Evolutionary conservation across 2,329 filamentous ascomycete genomes (phyloP).

Genomic region (Pleoardoris graminearum): DNA sequence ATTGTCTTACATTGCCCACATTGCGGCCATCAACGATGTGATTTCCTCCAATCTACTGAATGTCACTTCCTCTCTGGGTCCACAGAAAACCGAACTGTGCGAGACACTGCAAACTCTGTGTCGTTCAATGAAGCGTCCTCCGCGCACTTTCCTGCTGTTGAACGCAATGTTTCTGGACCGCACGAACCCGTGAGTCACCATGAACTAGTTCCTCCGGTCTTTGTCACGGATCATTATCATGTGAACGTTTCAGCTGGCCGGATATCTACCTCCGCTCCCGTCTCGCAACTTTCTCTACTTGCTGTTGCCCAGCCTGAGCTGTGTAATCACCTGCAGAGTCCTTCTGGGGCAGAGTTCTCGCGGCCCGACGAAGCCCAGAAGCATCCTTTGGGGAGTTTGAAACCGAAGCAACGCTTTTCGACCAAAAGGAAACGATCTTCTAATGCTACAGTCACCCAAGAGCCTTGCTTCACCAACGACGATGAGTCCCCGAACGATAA

Average conservation of each 20-base stretch:
- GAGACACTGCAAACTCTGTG: not conserved
- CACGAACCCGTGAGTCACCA: no score
- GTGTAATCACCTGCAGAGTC: not conserved
- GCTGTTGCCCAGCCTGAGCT: not conserved
- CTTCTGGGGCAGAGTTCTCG: not conserved
- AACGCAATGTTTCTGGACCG: no score
- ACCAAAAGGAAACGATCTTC: not conserved
- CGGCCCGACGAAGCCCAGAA: not conserved
- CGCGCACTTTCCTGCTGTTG: not conserved
- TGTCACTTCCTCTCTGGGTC: not conserved
- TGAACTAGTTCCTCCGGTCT: no score
- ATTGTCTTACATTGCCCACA: not conserved
- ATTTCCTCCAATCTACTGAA: not conserved
- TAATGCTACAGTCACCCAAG: not conserved
- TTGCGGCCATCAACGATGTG: not conserved
- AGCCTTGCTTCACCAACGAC: not conserved
- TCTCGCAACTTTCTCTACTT: not conserved
- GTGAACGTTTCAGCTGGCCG: no score
- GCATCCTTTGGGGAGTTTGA: not conserved
- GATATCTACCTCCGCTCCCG: no score
- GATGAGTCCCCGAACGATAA: not conserved
- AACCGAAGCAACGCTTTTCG: not conserved
- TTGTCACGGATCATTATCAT: no score
- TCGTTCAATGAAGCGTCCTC: not conserved
- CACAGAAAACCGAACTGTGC: not conserved